phyloP scores from a whole-genome alignment of 768 basidiomycete species.

The Suillus decipiens region DNA sequence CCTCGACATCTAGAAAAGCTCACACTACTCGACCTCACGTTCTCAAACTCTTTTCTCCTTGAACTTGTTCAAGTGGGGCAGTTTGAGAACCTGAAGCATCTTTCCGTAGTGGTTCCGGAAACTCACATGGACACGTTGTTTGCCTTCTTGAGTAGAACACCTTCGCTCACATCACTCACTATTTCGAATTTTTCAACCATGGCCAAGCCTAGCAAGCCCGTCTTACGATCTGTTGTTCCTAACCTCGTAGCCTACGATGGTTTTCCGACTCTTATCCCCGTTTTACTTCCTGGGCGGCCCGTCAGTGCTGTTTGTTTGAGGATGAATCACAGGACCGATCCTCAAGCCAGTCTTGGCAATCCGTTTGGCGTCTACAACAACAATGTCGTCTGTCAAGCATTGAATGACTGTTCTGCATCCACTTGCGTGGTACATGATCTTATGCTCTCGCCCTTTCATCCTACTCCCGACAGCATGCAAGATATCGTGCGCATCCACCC shows the following conservation, averaged over 20 bases:
- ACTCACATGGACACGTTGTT: neutral
- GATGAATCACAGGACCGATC: constrained; percentile 3
- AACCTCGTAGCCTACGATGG: neutral
- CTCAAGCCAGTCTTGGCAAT: neutral
- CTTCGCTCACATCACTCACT: constrained; percentile 4
- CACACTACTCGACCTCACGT: constrained; percentile 2
- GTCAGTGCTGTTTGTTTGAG: neutral
- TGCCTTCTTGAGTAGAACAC: neutral
- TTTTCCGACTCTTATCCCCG: neutral
- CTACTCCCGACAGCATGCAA: neutral
- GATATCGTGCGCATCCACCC: constrained; percentile 7
- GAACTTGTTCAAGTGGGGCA: neutral
- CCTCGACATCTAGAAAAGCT: neutral
- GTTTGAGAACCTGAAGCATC: neutral
- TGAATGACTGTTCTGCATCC: constrained; percentile 1
- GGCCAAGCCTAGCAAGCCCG: neutral
- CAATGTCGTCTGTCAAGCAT: constrained; percentile 1
- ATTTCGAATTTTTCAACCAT: constrained; percentile 2
- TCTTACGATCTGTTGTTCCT: neutral
- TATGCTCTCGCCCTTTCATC: constrained; percentile 2
- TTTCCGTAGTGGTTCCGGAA: neutral
- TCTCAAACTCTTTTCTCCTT: neutral
- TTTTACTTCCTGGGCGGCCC: neutral
- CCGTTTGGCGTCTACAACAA: constrained; percentile 1
- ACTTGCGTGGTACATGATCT: neutral